phyloP scores from a whole-genome alignment of 352 stramenopile genomes.

The Halophytophthora polymorphica region DNA sequence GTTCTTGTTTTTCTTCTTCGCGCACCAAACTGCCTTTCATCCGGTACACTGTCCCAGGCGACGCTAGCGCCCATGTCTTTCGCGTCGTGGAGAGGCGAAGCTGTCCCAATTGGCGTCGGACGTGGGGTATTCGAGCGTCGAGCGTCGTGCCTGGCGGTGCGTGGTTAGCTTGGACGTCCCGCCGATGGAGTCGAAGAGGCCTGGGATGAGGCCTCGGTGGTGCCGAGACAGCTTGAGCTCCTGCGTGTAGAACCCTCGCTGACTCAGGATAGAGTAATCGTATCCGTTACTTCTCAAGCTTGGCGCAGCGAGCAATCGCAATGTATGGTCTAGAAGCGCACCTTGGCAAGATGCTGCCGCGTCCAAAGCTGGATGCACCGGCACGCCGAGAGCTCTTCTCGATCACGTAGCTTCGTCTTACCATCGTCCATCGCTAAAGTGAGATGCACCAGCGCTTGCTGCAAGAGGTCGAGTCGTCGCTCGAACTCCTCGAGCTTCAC shows the following conservation, averaged over 20 bases:
- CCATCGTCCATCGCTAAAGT: conserved; percentile 28
- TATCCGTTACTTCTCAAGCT: neutral
- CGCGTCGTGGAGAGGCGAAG: conserved; percentile 11
- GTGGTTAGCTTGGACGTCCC: conserved; percentile 43
- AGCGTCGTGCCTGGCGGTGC: conserved; percentile 10
- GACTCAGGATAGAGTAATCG: neutral
- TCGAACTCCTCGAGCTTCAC: conserved; percentile 41
- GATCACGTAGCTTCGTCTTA: conserved; percentile 21
- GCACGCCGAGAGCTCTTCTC: conserved; percentile 31
- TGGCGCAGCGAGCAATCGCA: neutral
- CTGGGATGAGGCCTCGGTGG: conserved; percentile 47
- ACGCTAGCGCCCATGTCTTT: too few species aligned
- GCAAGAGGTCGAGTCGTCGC: conserved; percentile 30
- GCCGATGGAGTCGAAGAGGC: conserved; percentile 61
- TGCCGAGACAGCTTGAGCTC: conserved; percentile 35
- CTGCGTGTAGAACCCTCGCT: conserved; percentile 61
- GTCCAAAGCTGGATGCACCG: conserved; percentile 51
- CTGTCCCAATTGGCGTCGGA: conserved; percentile 24
- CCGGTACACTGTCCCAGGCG: too few species aligned
- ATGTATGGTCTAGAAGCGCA: conserved; percentile 5
- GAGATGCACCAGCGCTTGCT: conserved; percentile 22
- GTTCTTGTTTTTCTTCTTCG: neutral
- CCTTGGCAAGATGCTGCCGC: conserved; percentile 33
- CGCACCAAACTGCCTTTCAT: too few species aligned
- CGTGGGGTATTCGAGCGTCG: conserved; percentile 51